A percentile compares a stretch with the other conserved stretches of the same genome.
Conservation (phyloP, 768 basidiomycete genomes). For the Kockovaella imperatae region DNA sequence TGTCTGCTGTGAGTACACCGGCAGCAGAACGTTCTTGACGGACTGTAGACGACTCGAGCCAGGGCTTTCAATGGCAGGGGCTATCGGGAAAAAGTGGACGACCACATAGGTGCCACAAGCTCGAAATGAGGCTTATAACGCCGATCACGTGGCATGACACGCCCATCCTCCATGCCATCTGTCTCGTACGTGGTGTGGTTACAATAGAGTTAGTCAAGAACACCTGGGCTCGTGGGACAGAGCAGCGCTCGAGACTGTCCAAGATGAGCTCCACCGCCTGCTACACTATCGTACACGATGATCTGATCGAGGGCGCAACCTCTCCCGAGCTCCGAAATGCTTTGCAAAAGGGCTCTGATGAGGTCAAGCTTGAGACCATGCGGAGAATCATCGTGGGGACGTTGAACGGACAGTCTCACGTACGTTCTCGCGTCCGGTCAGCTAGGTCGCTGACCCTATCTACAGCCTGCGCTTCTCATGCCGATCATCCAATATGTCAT, state of each 20-base stretch:
- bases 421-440: slow-evolving; percentile 44
- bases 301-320: slow-evolving; percentile 53
- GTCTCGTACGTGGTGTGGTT: too few relatives aligned
- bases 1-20: slow-evolving; percentile 5
- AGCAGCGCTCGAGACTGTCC: too few relatives aligned
- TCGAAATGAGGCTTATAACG: too few relatives aligned
- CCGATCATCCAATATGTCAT: slow-evolving; percentile 96
- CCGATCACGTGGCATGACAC: too few relatives aligned
- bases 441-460: not conserved
- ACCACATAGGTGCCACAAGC: too few relatives aligned
- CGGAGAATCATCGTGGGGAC: slow-evolving; percentile 87
- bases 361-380: slow-evolving; percentile 92
- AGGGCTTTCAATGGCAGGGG: too few relatives aligned
- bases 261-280: slow-evolving; percentile 41
- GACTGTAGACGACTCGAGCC: too few relatives aligned
- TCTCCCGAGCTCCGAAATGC: slow-evolving; percentile 69
- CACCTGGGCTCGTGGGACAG: too few relatives aligned
- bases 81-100: too few relatives aligned
- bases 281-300: slow-evolving; percentile 45
- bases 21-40: not conserved
- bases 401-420: slow-evolving; percentile 89
- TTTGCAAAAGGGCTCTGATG: slow-evolving; percentile 91
- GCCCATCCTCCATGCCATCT: too few relatives aligned
- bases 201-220: too few relatives aligned
- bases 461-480: slow-evolving; percentile 85